Evolutionary conservation across 2,329 filamentous ascomycete species (phyloP).

Genomic region (Peltaster fructicola): DNA sequence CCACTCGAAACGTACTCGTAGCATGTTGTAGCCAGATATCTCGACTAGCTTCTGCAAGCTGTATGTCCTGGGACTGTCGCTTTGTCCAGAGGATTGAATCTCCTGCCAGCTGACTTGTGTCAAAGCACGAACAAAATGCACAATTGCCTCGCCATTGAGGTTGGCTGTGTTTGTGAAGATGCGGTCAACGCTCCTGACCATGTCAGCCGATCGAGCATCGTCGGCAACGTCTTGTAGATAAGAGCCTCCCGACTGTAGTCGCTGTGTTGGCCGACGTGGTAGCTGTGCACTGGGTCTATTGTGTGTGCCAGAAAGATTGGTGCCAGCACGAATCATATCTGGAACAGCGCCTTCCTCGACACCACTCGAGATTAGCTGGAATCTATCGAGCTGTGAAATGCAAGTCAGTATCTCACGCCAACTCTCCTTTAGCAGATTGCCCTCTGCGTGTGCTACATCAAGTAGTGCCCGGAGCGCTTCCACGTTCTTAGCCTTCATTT

Average conservation of each 20-base stretch:
- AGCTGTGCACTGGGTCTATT: constrained; percentile 33
- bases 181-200: constrained; percentile 79
- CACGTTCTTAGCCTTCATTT: constrained; percentile 91
- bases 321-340: constrained; percentile 74
- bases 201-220: constrained; percentile 82
- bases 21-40: constrained; percentile 99
- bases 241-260: constrained; percentile 20
- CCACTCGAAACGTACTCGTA: constrained; percentile 94
- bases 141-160: constrained; percentile 81
- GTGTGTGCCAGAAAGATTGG: constrained; percentile 14
- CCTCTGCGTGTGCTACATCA: constrained; percentile 83
- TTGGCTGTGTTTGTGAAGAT: constrained; percentile 96
- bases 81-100: constrained; percentile 90
- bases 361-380: constrained; percentile 87
- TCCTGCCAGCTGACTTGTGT: constrained; percentile 98
- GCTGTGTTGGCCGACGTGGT: constrained; percentile 34
- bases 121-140: constrained; percentile 80
- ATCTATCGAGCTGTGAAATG: constrained; percentile 84
- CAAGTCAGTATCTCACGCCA: constrained; percentile 94
- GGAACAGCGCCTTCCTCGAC: constrained; percentile 86
- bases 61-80: constrained; percentile 89
- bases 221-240: constrained; percentile 69
- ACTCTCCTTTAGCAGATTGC: constrained; percentile 71
- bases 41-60: constrained; percentile 96
- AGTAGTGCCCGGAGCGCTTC: constrained; percentile 84